These are phyloP conservation scores for Fusarium continuum DNA, from an alignment of 2,329 filamentous ascomycete genomes.

Conservation along the genomic window DNA sequence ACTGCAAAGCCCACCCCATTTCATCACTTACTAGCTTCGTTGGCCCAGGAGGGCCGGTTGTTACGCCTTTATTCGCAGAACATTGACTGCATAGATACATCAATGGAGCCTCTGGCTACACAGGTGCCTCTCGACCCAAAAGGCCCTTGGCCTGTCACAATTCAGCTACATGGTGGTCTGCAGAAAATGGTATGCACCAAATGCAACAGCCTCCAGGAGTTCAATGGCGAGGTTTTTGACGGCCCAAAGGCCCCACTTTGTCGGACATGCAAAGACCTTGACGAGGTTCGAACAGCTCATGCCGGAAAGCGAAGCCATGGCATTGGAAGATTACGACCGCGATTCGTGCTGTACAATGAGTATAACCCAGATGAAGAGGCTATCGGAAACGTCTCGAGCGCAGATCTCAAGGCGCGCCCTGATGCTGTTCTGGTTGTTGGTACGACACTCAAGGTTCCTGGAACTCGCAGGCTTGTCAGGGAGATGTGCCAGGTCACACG, in stretches of 20 bases:
- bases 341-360: slow-evolving; percentile 98
- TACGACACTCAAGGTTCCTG: slow-evolving; percentile 94
- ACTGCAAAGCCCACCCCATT: slow-evolving; percentile 85
- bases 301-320: slow-evolving; percentile 93
- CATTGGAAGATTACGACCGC: slow-evolving; percentile 85
- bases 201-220: slow-evolving; percentile 78
- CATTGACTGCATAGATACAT: slow-evolving; percentile 92
- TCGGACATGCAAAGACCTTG: slow-evolving; percentile 75
- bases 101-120: slow-evolving; percentile 81
- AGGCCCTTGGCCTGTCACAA: slow-evolving; percentile 90
- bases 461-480: slow-evolving; percentile 86
- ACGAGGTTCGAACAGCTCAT: slow-evolving; percentile 76
- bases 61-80: slow-evolving; percentile 96
- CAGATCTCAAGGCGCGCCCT: slow-evolving; percentile 84
- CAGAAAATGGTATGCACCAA: slow-evolving; percentile 98
- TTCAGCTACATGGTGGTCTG: slow-evolving; percentile 93
- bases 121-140: slow-evolving; percentile 82
- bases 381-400: slow-evolving; percentile 88
- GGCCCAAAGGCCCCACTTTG: slow-evolving; percentile 87
- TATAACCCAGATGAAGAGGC: slow-evolving; percentile 96
- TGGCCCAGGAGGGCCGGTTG: slow-evolving; percentile 86
- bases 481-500: slow-evolving; percentile 92
- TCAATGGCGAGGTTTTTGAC: slow-evolving; percentile 82
- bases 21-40: slow-evolving; percentile 90
- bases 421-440: slow-evolving; percentile 95